phyloP scores from a whole-genome alignment of 208 protist species.

The Wallacemonas collosoma region DNA sequence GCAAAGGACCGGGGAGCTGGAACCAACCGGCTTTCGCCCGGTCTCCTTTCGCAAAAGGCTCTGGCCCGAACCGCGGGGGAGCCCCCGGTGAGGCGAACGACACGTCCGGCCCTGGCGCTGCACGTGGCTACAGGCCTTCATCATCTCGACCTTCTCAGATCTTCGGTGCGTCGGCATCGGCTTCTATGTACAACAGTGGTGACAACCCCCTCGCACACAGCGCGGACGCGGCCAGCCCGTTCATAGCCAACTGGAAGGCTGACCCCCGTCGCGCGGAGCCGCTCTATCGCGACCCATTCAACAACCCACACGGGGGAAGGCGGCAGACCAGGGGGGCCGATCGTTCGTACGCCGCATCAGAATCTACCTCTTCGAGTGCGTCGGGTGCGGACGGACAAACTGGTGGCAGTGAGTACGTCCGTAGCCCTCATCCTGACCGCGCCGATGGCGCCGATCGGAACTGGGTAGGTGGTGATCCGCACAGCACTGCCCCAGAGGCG shows the following conservation, averaged over 20 bases:
- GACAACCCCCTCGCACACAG: constrained; percentile 14
- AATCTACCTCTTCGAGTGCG: too few relatives aligned
- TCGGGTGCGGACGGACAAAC: too few relatives aligned
- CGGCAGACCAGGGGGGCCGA: not conserved
- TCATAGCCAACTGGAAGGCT: constrained; percentile 50
- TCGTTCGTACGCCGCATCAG: constrained; percentile 14
- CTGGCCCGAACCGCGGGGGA: not conserved
- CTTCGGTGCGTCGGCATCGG: not conserved
- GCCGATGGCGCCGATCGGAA: constrained; percentile 5
- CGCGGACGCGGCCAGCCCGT: constrained; percentile 27
- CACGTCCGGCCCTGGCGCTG: not conserved
- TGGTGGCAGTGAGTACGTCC: not conserved
- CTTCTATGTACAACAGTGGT: constrained; percentile 19
- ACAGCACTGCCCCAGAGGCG: constrained; percentile 25
- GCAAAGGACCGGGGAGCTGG: constrained; percentile 64
- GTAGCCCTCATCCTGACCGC: not conserved
- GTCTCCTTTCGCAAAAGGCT: not conserved
- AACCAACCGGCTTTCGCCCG: constrained; percentile 8
- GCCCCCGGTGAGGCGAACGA: too few relatives aligned
- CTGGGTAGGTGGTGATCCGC: constrained; percentile 36
- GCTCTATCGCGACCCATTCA: constrained; percentile 16
- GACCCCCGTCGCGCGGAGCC: constrained; percentile 25
- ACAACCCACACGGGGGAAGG: constrained; percentile 4
- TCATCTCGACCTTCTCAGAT: too few relatives aligned
- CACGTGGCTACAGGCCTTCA: constrained; percentile 2